Percentiles rank a stretch among this genome's conserved stretches.
These are phyloP conservation scores for Periconia sp. DNA, from an alignment of 2,329 filamentous ascomycete genomes.

Conservation along the genomic window DNA sequence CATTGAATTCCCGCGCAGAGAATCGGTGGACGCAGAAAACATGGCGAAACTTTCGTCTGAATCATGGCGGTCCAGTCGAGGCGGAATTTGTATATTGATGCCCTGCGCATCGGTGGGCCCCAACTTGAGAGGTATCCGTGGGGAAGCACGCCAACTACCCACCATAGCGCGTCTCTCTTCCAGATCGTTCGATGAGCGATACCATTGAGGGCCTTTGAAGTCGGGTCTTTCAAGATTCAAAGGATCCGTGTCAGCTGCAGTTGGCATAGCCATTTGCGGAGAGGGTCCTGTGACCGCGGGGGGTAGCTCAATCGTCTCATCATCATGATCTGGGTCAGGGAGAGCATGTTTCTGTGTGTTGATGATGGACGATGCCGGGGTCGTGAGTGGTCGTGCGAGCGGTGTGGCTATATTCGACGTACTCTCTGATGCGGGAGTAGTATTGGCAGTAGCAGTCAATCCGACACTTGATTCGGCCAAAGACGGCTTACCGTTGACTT, in stretches of 20 bases:
- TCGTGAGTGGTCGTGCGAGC: conserved; percentile 49
- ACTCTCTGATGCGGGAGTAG: conserved; percentile 47
- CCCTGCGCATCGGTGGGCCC: conserved; percentile 45
- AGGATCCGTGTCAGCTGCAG: conserved; percentile 8
- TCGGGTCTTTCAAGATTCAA: conserved; percentile 16
- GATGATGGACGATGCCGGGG: conserved; percentile 2
- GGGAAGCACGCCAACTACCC: conserved; percentile 52
- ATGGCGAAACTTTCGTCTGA: conserved; percentile 65
- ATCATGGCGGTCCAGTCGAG: conserved; percentile 52
- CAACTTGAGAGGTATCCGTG: conserved; percentile 53
- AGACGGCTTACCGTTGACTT: conserved; percentile 36
- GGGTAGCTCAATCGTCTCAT: conserved; percentile 39
- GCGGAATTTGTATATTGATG: conserved; percentile 38
- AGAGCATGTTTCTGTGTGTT: conserved; percentile 19
- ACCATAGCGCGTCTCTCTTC: conserved; percentile 42
- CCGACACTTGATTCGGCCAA: conserved; percentile 7
- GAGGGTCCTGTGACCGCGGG: conserved; percentile 34
- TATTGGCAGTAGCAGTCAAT: neutral
- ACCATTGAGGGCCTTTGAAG: conserved; percentile 38
- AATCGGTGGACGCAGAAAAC: conserved; percentile 65
- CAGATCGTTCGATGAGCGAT: conserved; percentile 34
- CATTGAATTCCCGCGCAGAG: conserved; percentile 55
- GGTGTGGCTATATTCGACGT: conserved; percentile 60
- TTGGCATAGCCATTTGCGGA: conserved; percentile 3
- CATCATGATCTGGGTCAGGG: conserved; percentile 41